Evolutionary conservation across 176 grass and related monocot genomes (phyloP), one percentile per base, ranked within the genome.

Genomic region (Pharus latifolius): DNA sequence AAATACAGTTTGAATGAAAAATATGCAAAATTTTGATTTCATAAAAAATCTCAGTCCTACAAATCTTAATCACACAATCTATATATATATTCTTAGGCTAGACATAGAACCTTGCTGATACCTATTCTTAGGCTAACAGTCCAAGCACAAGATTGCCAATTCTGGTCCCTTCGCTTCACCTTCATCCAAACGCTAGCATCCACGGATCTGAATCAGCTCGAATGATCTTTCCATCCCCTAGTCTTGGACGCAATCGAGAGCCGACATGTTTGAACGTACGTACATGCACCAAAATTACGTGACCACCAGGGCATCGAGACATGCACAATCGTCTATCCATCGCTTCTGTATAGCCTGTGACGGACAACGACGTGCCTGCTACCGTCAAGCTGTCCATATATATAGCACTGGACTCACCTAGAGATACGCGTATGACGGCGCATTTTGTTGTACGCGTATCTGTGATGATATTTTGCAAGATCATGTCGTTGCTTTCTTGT

Each of bases 181-280:
- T n/a, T 10, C 6, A 43, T 72, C 74, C 82, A 84, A 59, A 26
- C 43, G 74, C 82, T 73, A 72, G 43, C 28, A 19, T 72, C 67
- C 68, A 47, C 9, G n/a, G 3, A 46, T 49, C 73, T 24, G 30
- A 48, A 33, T 53, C 63, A 44, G 28, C 56, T 3, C 55, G 18
- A n/a, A 35, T 57, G 49, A 30, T 61, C 80, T 23, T 48, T 55
- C 38, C 11, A 14, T 10, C 41, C 28, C 41, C 48, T 47, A 57
- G 32, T 60, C 33, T 52, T 58, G 75, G 82, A 67, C 29, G 68
- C 68, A 60, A 45, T 22, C 31, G 27, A 3, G 60, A 58, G 75
- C 82, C 82, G 82, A 22, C 82, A 79, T 84, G 52, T 78, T 78
- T 72, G 82, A 78, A 65, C 24, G 26, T 52, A 33, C 32, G 23